phyloP scores from a whole-genome alignment of 176 grass and related monocot species.

The Tuctoria greenei region DNA sequence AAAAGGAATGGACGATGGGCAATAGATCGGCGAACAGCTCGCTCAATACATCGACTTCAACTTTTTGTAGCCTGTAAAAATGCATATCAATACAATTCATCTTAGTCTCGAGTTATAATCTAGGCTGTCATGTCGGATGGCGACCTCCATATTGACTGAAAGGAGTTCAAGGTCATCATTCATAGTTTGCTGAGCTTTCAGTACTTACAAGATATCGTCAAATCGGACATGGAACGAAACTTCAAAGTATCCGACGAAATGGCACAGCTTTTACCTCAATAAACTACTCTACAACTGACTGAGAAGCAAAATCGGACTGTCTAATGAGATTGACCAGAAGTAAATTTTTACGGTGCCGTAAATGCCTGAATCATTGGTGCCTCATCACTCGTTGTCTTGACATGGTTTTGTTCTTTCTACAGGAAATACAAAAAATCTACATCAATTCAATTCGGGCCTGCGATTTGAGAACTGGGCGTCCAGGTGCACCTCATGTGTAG shows the following conservation, averaged over 20 bases:
- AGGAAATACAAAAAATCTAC: background rate
- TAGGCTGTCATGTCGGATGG: constrained; percentile 24
- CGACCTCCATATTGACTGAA: constrained; percentile 15
- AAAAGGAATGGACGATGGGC: background rate
- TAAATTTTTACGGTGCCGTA: background rate
- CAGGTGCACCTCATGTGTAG: background rate
- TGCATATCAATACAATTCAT: background rate
- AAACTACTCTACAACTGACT: background rate
- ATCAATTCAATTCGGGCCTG: background rate
- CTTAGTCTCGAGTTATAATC: constrained; percentile 6
- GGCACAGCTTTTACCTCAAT: background rate
- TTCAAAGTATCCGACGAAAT: background rate
- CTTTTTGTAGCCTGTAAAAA: background rate
- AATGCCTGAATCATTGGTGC: background rate
- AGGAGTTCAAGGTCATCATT: constrained; percentile 13
- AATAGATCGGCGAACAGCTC: background rate
- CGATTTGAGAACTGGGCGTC: background rate
- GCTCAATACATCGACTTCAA: background rate
- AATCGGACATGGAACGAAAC: constrained; percentile 4
- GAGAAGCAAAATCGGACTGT: background rate
- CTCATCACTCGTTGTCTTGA: background rate
- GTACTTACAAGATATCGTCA: background rate
- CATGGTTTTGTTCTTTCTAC: constrained; percentile 7
- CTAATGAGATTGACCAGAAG: background rate
- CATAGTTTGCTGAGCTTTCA: background rate